A percentile compares a stretch with the other conserved stretches of the same genome.
phyloP scores from a whole-genome alignment of 176 grass and related monocot species.

The Paspalum notatum region DNA sequence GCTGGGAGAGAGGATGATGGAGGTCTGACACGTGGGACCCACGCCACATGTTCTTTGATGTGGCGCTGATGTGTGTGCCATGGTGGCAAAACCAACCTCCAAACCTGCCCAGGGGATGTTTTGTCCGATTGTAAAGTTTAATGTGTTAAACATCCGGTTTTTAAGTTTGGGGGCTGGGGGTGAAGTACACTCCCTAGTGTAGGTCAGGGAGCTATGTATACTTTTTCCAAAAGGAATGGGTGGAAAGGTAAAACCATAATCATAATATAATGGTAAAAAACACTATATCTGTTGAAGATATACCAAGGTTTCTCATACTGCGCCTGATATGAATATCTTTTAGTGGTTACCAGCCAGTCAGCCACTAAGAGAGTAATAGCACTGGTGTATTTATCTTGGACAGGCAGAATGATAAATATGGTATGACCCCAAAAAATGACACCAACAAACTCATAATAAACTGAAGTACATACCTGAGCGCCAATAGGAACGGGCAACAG shows the following conservation, averaged over 20 bases:
- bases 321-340: background rate
- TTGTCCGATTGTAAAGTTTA: too few species aligned
- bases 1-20: too few species aligned
- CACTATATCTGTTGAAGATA: background rate
- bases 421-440: background rate
- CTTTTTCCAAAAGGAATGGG: background rate
- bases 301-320: background rate
- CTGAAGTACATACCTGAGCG: constrained; percentile 71
- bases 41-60: too few species aligned
- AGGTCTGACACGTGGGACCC: too few species aligned
- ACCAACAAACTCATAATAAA: constrained; percentile 35
- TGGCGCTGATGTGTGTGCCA: too few species aligned
- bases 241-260: background rate
- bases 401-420: constrained; percentile 11
- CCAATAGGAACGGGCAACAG: constrained; percentile 93
- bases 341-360: too few species aligned
- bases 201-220: too few species aligned
- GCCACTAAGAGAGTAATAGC: background rate
- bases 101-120: too few species aligned
- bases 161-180: too few species aligned
- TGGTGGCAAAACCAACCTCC: too few species aligned
- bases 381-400: constrained; percentile 14
- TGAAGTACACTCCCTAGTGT: too few species aligned
- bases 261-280: background rate
- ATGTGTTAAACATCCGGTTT: too few species aligned